A percentile compares a stretch with the other conserved stretches of the same genome.
Conservation (phyloP, 768 basidiomycete species). For the Mycena galopus region DNA sequence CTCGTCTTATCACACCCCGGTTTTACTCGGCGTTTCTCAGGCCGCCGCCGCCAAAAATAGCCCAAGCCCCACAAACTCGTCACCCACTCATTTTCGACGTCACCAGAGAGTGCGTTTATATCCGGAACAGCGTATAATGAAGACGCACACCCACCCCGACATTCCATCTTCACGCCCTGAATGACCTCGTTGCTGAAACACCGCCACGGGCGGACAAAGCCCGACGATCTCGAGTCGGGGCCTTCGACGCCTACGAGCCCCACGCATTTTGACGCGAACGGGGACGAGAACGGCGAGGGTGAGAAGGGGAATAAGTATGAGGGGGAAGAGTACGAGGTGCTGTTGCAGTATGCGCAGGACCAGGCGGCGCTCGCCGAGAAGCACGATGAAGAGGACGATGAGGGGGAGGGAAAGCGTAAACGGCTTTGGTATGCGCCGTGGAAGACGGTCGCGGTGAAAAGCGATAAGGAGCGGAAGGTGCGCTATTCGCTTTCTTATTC, state of each 20-base stretch:
- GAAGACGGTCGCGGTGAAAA: slow-evolving; percentile 50
- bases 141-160: no score
- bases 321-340: slow-evolving; percentile 54
- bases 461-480: slow-evolving; percentile 46
- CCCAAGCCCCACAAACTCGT: no score
- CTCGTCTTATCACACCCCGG: no score
- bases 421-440: slow-evolving; percentile 62
- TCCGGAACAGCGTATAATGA: no score
- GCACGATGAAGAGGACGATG: slow-evolving; percentile 51
- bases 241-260: slow-evolving; percentile 7
- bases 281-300: background rate
- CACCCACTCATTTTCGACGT: no score
- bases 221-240: slow-evolving; percentile 25
- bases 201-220: slow-evolving; percentile 10
- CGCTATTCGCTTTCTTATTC: background rate
- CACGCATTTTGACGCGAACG: background rate
- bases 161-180: no score
- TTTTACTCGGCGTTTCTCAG: no score
- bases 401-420: slow-evolving; percentile 27
- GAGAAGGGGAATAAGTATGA: background rate
- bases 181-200: slow-evolving; percentile 15
- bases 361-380: slow-evolving; percentile 43
- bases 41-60: no score
- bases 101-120: no score
- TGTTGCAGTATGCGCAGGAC: slow-evolving; percentile 51